A percentile compares a stretch with the other conserved stretches of the same genome.
Conservation (phyloP, 2,329 filamentous ascomycete genomes). For the Triangularia setosa region DNA sequence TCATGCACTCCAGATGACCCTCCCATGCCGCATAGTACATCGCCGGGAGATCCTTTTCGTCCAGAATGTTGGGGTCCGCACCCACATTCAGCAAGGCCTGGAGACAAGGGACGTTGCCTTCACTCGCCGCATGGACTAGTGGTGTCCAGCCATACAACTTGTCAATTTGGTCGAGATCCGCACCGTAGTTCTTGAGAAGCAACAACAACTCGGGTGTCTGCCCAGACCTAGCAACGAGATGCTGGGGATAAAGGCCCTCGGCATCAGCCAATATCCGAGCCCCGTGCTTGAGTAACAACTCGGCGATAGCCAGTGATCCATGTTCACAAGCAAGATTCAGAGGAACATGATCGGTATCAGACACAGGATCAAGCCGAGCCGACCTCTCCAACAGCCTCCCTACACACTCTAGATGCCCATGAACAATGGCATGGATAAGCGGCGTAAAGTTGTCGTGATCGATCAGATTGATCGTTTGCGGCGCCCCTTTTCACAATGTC, state of each 20-base stretch:
- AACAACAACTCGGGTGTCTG: slow-evolving; percentile 75
- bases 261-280: slow-evolving; percentile 88
- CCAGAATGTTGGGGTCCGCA: slow-evolving; percentile 72
- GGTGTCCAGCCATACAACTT: slow-evolving; percentile 98
- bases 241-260: slow-evolving; percentile 94
- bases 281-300: slow-evolving; percentile 75
- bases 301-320: slow-evolving; percentile 78
- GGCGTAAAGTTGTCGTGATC: slow-evolving; percentile 98
- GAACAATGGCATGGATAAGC: slow-evolving; percentile 90
- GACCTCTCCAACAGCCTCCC: slow-evolving; percentile 70
- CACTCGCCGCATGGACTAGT: slow-evolving; percentile 90
- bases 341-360: slow-evolving; percentile 87
- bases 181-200: slow-evolving; percentile 78
- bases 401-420: slow-evolving; percentile 77
- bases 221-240: slow-evolving; percentile 86
- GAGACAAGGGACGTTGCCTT: slow-evolving; percentile 87
- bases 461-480: slow-evolving; percentile 76
- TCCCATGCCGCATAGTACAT: slow-evolving; percentile 99
- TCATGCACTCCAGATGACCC: slow-evolving; percentile 92
- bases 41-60: slow-evolving; percentile 89
- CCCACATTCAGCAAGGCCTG: slow-evolving; percentile 75
- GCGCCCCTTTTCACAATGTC: no score
- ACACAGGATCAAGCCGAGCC: slow-evolving; percentile 80
- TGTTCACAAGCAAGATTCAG: slow-evolving; percentile 94
- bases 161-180: slow-evolving; percentile 86